Evolutionary conservation across 345 rosid genomes (phyloP).

Genomic region (Arabis hirsuta): DNA sequence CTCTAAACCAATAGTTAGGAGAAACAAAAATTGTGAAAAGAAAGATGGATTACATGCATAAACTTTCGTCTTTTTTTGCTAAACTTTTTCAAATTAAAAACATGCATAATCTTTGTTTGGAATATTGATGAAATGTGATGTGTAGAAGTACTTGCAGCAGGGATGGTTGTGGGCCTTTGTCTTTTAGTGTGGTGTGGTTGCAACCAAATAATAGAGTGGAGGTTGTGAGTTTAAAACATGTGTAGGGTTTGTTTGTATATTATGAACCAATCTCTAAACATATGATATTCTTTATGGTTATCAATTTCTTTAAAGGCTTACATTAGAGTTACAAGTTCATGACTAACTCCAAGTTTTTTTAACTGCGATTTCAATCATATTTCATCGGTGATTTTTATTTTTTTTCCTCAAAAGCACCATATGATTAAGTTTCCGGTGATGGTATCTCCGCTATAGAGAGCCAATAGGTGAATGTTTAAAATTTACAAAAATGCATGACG

Average conservation of each 20-base stretch:
- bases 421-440: too few species aligned
- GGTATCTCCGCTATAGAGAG: too few species aligned
- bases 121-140: slow-evolving; percentile 40
- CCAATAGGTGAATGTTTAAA: too few species aligned
- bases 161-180: slow-evolving; percentile 30
- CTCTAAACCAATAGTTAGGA: neutral
- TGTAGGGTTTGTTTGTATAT: slow-evolving; percentile 30
- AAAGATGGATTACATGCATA: slow-evolving; percentile 32
- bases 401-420: too few species aligned
- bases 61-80: slow-evolving; percentile 15
- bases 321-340: too few species aligned
- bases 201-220: slow-evolving; percentile 42
- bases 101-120: slow-evolving; percentile 31
- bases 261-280: slow-evolving; percentile 4
- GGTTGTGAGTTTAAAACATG: slow-evolving; percentile 31
- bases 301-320: too few species aligned
- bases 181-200: slow-evolving; percentile 35
- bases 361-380: too few species aligned
- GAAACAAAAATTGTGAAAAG: neutral
- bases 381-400: too few species aligned
- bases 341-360: too few species aligned
- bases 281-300: neutral
- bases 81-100: too few species aligned
- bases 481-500: too few species aligned
- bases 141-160: slow-evolving; percentile 33